Conservation (phyloP, 768 basidiomycete species). For the Zangia roseola region DNA sequence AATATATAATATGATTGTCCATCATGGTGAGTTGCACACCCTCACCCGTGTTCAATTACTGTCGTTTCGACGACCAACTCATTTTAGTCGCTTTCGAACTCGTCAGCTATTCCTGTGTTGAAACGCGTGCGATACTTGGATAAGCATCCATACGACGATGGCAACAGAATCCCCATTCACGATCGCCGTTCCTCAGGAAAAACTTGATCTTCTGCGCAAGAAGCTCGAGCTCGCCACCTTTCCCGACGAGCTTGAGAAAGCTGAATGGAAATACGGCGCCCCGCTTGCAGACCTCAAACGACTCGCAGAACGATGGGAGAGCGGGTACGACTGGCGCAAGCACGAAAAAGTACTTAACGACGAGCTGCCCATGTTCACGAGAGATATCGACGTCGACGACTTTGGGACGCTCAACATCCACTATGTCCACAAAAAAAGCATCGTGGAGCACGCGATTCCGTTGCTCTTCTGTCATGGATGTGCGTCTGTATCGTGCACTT, state of each 20-base stretch:
- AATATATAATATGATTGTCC: too few relatives aligned
- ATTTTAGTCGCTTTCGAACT: too few relatives aligned
- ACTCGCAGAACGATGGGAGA: conserved; percentile 48
- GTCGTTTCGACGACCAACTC: too few relatives aligned
- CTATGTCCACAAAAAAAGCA: conserved; percentile 56
- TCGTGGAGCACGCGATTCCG: conserved; percentile 46
- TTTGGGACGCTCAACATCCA: conserved; percentile 53
- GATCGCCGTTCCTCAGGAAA: conserved; percentile 44
- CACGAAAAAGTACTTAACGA: conserved; percentile 51
- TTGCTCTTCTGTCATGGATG: conserved; percentile 64
- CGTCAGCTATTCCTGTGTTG: too few relatives aligned
- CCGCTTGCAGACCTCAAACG: conserved; percentile 50
- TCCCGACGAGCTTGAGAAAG: conserved; percentile 59
- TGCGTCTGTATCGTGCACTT: conserved; percentile 16
- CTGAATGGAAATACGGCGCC: conserved; percentile 49
- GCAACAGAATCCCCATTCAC: conserved; percentile 42
- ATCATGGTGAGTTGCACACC: too few relatives aligned
- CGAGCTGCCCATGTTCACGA: conserved; percentile 54
- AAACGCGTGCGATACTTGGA: too few relatives aligned
- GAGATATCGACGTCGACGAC: conserved; percentile 47
- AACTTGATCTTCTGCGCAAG: conserved; percentile 38
- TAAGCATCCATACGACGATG: too few relatives aligned
- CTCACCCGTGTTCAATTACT: too few relatives aligned
- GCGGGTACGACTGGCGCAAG: conserved; percentile 55
- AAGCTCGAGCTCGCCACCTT: conserved; percentile 50